phyloP scores from a whole-genome alignment of 495 filamentous ascomycete genomes.

The Hyphodiscus hymeniophilus region DNA sequence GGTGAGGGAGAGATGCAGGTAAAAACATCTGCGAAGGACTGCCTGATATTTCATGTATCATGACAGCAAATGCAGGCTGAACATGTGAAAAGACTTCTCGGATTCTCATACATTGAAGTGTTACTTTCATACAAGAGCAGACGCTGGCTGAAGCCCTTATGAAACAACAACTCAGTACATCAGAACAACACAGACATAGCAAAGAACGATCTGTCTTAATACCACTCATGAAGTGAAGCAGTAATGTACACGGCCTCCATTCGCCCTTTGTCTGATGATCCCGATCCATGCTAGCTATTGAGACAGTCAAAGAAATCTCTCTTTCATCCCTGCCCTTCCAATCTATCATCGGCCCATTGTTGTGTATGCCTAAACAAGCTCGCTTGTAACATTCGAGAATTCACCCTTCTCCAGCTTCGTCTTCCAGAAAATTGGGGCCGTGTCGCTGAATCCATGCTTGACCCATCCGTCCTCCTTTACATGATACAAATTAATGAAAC shows the following conservation, averaged over 20 bases:
- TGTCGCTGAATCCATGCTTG: slow-evolving; percentile 94
- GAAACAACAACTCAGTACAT: no score
- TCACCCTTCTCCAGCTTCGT: slow-evolving; percentile 96
- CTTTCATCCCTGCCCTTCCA: background rate
- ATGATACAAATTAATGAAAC: slow-evolving; percentile 97
- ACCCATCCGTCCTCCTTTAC: slow-evolving; percentile 98
- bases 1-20: no score
- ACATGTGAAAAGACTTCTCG: no score
- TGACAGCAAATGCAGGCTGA: no score
- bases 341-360: background rate
- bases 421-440: slow-evolving; percentile 97
- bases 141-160: no score
- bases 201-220: slow-evolving; percentile 8
- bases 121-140: no score
- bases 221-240: slow-evolving; percentile 25
- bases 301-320: slow-evolving; percentile 19
- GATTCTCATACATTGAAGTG: no score
- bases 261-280: background rate
- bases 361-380: slow-evolving; percentile 36
- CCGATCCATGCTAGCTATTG: slow-evolving; percentile 18
- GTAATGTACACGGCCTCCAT: slow-evolving; percentile 22
- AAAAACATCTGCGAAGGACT: no score
- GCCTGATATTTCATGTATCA: no score
- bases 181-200: no score
- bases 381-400: slow-evolving; percentile 91